A percentile compares a stretch with the other conserved stretches of the same genome.
These are phyloP conservation scores for Trichosporon ovoides DNA, from an alignment of 1,284 basidiomycete genomes.

Conservation along the genomic window DNA sequence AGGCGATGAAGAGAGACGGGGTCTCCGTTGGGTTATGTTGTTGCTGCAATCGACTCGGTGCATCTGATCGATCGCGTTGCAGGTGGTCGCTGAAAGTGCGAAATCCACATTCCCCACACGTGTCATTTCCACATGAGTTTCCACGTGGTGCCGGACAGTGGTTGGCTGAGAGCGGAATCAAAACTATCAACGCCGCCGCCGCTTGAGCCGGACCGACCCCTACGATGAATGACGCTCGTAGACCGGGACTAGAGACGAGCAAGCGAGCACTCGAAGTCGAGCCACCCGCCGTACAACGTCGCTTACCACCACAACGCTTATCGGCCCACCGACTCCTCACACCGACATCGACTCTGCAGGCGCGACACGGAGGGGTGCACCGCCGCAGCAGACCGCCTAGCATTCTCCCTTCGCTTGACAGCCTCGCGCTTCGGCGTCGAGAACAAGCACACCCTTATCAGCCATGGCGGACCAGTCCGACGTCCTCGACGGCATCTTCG, in stretches of 20 bases:
- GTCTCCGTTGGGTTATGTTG: background rate
- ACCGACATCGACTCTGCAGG: no score
- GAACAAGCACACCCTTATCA: conserved; percentile 7
- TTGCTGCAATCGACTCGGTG: no score
- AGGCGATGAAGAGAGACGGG: background rate
- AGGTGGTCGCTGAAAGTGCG: background rate
- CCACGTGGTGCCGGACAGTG: background rate
- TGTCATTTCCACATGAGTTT: background rate
- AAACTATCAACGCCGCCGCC: background rate
- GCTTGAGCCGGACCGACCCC: background rate
- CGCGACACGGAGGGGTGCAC: no score
- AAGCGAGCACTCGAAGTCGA: no score
- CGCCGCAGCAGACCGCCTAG: background rate
- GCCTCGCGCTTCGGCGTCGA: background rate
- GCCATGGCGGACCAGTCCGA: conserved; percentile 42
- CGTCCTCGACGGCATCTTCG: conserved; percentile 43
- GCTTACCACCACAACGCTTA: no score
- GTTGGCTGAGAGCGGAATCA: background rate
- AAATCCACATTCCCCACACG: conserved; percentile 8
- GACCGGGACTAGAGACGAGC: no score
- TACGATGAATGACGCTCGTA: no score
- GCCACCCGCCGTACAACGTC: no score
- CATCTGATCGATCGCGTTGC: no score
- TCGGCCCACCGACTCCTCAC: no score
- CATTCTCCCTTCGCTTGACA: background rate